Evolutionary conservation across 2,329 filamentous ascomycete genomes (phyloP), one percentile per base, ranked within the genome.

Genomic region (Colletotrichum cereale): DNA sequence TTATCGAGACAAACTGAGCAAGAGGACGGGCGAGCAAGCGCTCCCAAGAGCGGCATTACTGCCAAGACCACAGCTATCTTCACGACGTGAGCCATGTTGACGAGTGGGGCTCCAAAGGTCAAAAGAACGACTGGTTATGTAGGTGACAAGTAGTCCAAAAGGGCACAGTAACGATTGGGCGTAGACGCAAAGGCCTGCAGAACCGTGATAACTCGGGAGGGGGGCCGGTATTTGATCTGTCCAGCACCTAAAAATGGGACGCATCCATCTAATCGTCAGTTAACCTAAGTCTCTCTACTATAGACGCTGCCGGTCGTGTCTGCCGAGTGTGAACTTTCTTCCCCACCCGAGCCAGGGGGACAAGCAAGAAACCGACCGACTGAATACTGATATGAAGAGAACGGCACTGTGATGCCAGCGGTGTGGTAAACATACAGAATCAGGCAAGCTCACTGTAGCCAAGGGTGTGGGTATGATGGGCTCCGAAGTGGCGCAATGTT

Each of bases 21-120:
- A 70, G 66, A 48, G 36, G 61, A 66, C 42, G 67, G 70, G 42
- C 57, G 57, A 57, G 66, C 70, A 66, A 71, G 5, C 50, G 36
- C 67, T 48, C 70, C 70, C 10, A 60, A 53, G 40, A 71, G 69
- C 52, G 65, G 69, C 58, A 68, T 38, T 58, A 58, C 69, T 63
- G 65, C 65, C 69, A 58, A 57, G 24, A 57, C 68, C 52, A 60
- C 68, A 34, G 68, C 58, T 44, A 71, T 63, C 65, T 68, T 68
- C 58, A 61, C 36, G 14, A 68, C 44, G 31, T 64, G 29, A 21
- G 58, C 53, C 69, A 71, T 71, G 53, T 8, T 64, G 53, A 44
- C 34, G n/a, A 24, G 11, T 34, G n/a, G 34, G 26, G 65, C 66
- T 42, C 18, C n/a, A 24, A 52, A 40, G n/a, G 12, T 10, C 31